Base-by-base conservation (phyloP, 345 rosid species). In the Eucalyptus sideroxylon region DNA sequence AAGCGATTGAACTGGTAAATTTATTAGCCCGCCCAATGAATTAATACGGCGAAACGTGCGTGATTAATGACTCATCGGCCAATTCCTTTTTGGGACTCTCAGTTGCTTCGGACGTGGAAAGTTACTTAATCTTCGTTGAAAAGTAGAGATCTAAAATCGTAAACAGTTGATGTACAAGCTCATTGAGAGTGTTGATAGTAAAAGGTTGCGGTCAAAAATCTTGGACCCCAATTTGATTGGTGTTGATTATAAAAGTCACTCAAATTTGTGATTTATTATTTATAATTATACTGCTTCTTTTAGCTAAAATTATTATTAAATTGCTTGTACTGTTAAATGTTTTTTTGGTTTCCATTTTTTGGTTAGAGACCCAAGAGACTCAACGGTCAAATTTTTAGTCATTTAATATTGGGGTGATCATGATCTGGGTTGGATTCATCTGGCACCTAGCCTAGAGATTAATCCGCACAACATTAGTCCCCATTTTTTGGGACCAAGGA, bases 391-490 rank as follows among this genome's bases (percentile, higher is more conserved):
- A 31, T 69, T 34, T 31, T 24, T 31, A 31, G 13, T 13, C 24
- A 9, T 31, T 69, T 67, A 21, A 16, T 8, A 19, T 53, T 19
- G 26, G 5, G 26, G 2, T 51, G 23, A 17, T 51, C 2, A 51
- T 19, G 10, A 7, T 53, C 2, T 17, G 10, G 24, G 4, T 53
- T 53, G 5, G 10, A 4, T 8, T 3, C 23, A 0, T 53, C 4
- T 7, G 8, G 26, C 26, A 19, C 2, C 5, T 19, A 19, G 1
- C 59, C 1, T 1, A 53, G 26, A 9, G 24, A 53, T 19, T 19
- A 53, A 42, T 19, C 1, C 0, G 2, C 59, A 53, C 0, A 19
- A 2, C 1, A 0, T 19, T 53, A 4, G 11, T 53, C 26, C 11
- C 4, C 26, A 8, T 2, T 53, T 53, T 53, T 8, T 53, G 11